phyloP scores from a whole-genome alignment of 2,329 filamentous ascomycete species.

The Myrmaecium sp. region DNA sequence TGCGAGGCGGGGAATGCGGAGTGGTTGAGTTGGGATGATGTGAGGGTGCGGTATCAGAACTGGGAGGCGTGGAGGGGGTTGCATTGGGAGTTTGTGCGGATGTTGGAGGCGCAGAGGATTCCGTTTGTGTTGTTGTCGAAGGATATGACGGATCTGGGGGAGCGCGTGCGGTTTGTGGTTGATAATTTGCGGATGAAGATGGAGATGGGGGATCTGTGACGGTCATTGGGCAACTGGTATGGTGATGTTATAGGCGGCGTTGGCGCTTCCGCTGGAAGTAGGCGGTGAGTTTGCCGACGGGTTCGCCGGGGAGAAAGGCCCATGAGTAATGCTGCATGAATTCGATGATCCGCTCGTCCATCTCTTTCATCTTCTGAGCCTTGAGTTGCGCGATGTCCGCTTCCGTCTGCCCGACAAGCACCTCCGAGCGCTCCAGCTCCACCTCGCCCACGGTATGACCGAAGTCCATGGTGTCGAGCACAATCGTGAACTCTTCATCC shows the following conservation, averaged over 20 bases:
- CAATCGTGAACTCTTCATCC: slow-evolving; percentile 12
- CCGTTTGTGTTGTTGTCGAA: slow-evolving; percentile 8
- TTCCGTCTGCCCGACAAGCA: slow-evolving; percentile 6
- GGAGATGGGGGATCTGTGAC: too few species aligned
- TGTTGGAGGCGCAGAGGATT: slow-evolving; percentile 9
- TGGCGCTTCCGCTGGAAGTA: slow-evolving; percentile 10
- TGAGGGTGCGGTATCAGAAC: slow-evolving; percentile 16
- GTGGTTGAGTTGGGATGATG: slow-evolving; percentile 23
- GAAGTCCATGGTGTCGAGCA: slow-evolving; percentile 16
- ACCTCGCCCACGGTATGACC: slow-evolving; percentile 16
- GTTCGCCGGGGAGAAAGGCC: slow-evolving; percentile 9
- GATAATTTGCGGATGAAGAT: too few species aligned
- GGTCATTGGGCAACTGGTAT: too few species aligned
- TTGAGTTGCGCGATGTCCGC: slow-evolving; percentile 5
- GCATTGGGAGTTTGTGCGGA: slow-evolving; percentile 9
- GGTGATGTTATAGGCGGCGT: too few species aligned
- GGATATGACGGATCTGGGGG: slow-evolving; percentile 5
- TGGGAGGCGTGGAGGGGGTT: slow-evolving; percentile 12
- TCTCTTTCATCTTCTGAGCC: slow-evolving; percentile 1
- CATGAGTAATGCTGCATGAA: slow-evolving; percentile 11
- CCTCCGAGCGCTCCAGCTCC: slow-evolving; percentile 12
- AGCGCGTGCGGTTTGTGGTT: slow-evolving; percentile 8
- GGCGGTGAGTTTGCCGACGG: slow-evolving; percentile 13
- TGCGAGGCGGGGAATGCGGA: slow-evolving; percentile 22
- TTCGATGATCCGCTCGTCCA: slow-evolving; percentile 3